Evolutionary conservation across 2,329 filamentous ascomycete species (phyloP), one percentile per base, ranked within the genome.

Genomic region (Aureobasidium sp.): DNA sequence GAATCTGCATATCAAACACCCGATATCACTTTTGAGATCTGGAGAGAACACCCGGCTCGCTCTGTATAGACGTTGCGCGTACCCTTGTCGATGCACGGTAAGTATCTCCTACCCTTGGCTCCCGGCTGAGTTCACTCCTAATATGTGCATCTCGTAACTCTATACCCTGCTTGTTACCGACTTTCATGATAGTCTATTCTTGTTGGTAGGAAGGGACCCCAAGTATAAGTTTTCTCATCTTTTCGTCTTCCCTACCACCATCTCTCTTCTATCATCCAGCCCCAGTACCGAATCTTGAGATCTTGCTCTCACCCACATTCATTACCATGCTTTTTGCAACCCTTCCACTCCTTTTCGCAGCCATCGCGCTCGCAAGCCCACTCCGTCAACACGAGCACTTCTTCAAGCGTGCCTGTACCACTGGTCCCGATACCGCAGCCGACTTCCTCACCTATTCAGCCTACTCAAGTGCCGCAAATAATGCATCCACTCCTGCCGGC

Each of bases 401-500:
- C 4, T n/a, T 31, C 18, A 58, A 58, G 54, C 54, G 54, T 20
- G 38, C 54, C 25, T 58, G 54, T 20, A 15, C 58, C 11, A 38
- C 58, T 2, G 58, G 43, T 3, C 55, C 64, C 25, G 71, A 72
- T 42, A 71, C 70, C 13, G 27, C 68, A 10, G 56, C 65, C 20
- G 61, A 59, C 16, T 71, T 68, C 53, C 47, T 62, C 27, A n/a
- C 20, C 54, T 69, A 68, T 43, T 13, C 68, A 10, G 68, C 58
- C 7, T 71, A 70, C 36, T 51, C 66, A 36, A 45, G 50, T 13
- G 64, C 67, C 4, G 73, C 73, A 13, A 45, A 23, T 16, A 61
- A 53, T 33, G 70, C 70, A 4, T 31, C 58, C 2, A 60, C 62
- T 3, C 69, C 69, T 3, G 16, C 38, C 18, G 69, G 69, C 5